A percentile compares a stretch with the other conserved stretches of the same genome.
These are phyloP conservation scores for Immersiporthe knoxdaviesiana DNA, from an alignment of 2,329 filamentous ascomycete species.

Conservation along the genomic window DNA sequence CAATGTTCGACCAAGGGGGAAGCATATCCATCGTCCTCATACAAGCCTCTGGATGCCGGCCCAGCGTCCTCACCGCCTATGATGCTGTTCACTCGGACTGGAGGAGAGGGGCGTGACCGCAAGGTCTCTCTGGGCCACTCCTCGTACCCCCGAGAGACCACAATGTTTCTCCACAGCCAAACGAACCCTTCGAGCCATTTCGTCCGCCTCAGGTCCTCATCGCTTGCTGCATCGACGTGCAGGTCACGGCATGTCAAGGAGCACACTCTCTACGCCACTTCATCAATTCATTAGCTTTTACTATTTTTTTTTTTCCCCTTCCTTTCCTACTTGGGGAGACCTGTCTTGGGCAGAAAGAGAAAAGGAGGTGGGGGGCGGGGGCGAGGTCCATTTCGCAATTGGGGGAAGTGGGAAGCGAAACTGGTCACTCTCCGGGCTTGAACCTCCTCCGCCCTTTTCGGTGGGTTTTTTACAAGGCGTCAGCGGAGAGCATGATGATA, in stretches of 20 bases:
- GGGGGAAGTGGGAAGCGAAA: too few species aligned
- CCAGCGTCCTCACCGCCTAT: not conserved
- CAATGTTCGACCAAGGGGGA: not conserved
- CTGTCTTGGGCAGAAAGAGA: not conserved
- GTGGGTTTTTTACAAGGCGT: not conserved
- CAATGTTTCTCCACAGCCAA: not conserved
- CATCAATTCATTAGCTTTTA: not conserved
- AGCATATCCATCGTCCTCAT: not conserved
- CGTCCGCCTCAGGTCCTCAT: not conserved
- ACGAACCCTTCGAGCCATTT: not conserved
- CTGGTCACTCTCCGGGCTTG: not conserved
- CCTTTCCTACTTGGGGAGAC: too few species aligned
- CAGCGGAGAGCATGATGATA: not conserved
- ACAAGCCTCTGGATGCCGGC: not conserved
- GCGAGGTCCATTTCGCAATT: not conserved
- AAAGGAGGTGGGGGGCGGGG: too few species aligned
- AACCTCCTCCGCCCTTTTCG: not conserved
- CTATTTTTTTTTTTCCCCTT: not conserved
- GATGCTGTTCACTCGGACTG: not conserved
- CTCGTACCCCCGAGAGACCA: not conserved
- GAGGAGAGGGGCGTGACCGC: too few species aligned
- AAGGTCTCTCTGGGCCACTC: not conserved
- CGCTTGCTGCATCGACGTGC: not conserved
- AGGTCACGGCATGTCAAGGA: not conserved
- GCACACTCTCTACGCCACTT: not conserved